Conservation (phyloP, 768 basidiomycete species). For the Clitopilus hobsonii region DNA sequence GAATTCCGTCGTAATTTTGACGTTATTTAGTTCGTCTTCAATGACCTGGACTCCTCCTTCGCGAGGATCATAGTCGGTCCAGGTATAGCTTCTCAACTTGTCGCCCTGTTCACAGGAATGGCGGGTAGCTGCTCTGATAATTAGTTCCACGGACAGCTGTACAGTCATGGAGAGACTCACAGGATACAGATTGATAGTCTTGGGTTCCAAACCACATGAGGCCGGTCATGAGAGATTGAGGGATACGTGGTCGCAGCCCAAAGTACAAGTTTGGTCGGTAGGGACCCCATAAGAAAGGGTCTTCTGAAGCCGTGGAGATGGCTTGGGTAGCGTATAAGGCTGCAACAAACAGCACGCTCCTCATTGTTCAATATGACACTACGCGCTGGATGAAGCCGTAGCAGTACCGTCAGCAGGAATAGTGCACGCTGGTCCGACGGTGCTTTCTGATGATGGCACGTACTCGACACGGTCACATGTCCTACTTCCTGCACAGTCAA, state of each 20-base stretch:
- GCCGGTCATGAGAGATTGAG: slow-evolving; percentile 88
- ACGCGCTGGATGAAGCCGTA: no score
- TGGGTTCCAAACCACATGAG: slow-evolving; percentile 93
- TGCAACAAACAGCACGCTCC: neutral
- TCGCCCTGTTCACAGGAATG: slow-evolving; percentile 91
- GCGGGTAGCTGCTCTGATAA: slow-evolving; percentile 49
- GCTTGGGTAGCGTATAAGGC: neutral
- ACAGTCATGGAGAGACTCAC: slow-evolving; percentile 32
- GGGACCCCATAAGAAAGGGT: slow-evolving; percentile 73
- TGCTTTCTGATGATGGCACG: neutral
- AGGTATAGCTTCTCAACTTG: slow-evolving; percentile 76
- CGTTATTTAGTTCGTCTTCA: slow-evolving; percentile 77
- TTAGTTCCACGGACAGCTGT: slow-evolving; percentile 3
- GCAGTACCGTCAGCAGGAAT: no score
- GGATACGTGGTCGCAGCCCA: slow-evolving; percentile 79
- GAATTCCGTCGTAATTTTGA: slow-evolving; percentile 79
- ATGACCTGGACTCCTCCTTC: slow-evolving; percentile 84
- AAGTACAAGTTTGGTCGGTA: slow-evolving; percentile 96
- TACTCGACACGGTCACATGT: neutral
- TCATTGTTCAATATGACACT: neutral
- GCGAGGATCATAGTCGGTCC: slow-evolving; percentile 83
- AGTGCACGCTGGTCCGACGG: neutral
- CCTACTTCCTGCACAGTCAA: neutral
- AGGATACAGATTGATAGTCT: slow-evolving; percentile 66
- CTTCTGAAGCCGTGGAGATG: slow-evolving; percentile 18